Percentiles rank a stretch among this genome's conserved stretches.
Conservation (phyloP, 495 filamentous ascomycete genomes). For the Hypoxylon subgilvum region DNA sequence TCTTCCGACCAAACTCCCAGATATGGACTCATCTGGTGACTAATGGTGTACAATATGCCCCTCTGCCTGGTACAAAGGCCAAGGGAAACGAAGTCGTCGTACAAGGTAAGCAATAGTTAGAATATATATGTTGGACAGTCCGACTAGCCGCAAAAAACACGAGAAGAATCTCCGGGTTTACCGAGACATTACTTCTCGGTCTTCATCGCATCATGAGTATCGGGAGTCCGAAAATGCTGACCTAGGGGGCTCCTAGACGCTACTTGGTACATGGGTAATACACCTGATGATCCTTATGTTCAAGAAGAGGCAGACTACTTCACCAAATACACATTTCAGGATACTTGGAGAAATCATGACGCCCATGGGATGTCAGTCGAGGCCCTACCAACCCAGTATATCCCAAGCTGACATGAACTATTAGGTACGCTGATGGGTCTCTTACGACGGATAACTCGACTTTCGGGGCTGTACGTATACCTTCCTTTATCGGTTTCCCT, state of each 20-base stretch:
- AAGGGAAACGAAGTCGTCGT: conserved; percentile 52
- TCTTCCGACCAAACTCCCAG: conserved; percentile 59
- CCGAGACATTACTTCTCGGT: conserved; percentile 13
- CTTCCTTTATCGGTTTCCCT: not conserved
- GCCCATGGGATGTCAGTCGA: conserved; percentile 56
- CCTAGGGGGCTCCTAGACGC: conserved; percentile 50
- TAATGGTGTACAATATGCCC: conserved; percentile 57
- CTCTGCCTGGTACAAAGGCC: conserved; percentile 55
- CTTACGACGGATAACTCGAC: conserved; percentile 52
- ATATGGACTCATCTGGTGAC: conserved; percentile 64
- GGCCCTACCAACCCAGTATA: not conserved
- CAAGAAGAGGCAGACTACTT: conserved; percentile 62
- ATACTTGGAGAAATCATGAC: conserved; percentile 58
- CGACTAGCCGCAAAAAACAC: conserved; percentile 8
- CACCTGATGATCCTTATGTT: conserved; percentile 58
- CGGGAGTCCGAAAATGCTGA: conserved; percentile 18
- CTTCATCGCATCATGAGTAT: conserved; percentile 3
- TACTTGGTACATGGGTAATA: conserved; percentile 63
- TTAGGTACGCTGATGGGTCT: conserved; percentile 57
- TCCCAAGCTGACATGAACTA: not conserved
- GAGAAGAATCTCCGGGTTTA: conserved; percentile 19
- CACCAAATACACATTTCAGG: conserved; percentile 65
- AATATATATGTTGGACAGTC: conserved; percentile 9
- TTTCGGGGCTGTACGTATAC: conserved; percentile 51
- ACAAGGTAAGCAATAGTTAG: conserved; percentile 38